These are phyloP conservation scores for Fusarium sp. DNA, from an alignment of 2,329 filamentous ascomycete species.

Conservation along the genomic window DNA sequence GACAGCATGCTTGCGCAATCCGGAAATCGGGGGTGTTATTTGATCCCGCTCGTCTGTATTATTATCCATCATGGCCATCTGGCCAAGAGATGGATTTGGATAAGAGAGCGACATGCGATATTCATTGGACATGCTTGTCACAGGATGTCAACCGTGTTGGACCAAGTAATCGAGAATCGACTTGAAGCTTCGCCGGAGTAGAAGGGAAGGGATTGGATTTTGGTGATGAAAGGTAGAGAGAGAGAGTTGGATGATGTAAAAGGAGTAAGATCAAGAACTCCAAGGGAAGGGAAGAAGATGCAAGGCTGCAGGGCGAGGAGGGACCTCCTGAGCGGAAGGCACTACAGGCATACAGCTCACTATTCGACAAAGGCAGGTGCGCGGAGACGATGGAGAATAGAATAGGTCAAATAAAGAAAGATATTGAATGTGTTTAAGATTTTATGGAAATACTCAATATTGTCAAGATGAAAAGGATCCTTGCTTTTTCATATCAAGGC, in stretches of 20 bases:
- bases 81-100: slow-evolving; percentile 46
- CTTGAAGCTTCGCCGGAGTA: not conserved
- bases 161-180: too few relatives aligned
- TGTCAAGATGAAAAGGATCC: slow-evolving; percentile 1
- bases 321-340: not conserved
- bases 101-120: slow-evolving; percentile 48
- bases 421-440: not conserved
- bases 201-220: not conserved
- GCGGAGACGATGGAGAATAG: not conserved
- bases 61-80: slow-evolving; percentile 41
- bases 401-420: not conserved
- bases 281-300: not conserved
- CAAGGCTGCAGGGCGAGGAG: not conserved
- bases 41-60: slow-evolving; percentile 2
- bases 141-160: not conserved
- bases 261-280: not conserved
- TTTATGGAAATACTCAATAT: not conserved
- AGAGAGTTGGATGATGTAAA: not conserved
- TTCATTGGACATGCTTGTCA: slow-evolving; percentile 41
- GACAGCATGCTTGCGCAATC: slow-evolving; percentile 39
- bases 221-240: not conserved
- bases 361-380: not conserved
- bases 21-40: slow-evolving; percentile 12
- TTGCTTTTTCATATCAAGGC: slow-evolving; percentile 36
- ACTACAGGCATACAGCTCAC: not conserved